phyloP scores from a whole-genome alignment of 2,329 filamentous ascomycete species.

The Claviceps purpurea region DNA sequence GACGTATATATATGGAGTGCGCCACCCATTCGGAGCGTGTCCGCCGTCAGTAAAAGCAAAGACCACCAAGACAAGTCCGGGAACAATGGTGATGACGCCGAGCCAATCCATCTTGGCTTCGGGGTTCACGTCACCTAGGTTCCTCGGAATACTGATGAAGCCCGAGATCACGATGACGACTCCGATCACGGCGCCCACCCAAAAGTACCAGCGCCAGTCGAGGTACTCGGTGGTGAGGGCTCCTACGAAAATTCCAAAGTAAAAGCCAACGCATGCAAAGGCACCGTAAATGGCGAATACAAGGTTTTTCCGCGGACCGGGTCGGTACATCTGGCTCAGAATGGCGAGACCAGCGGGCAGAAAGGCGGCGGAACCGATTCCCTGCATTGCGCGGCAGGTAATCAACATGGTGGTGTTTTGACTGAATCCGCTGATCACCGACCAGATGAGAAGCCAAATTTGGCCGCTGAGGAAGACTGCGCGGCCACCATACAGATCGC shows the following conservation, averaged over 20 bases:
- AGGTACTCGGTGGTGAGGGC: constrained; percentile 48
- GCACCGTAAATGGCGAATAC: constrained; percentile 48
- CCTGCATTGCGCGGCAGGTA: constrained; percentile 60
- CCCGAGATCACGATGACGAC: constrained; percentile 34
- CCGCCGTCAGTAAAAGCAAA: constrained; percentile 64
- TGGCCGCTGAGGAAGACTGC: constrained; percentile 46
- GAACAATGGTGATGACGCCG: constrained; percentile 46
- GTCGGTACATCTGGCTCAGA: constrained; percentile 55
- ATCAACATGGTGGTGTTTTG: constrained; percentile 56
- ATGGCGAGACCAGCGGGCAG: constrained; percentile 55
- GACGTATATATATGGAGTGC: constrained; percentile 57
- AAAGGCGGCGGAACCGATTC: constrained; percentile 59
- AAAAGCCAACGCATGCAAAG: constrained; percentile 46
- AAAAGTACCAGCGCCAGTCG: constrained; percentile 59
- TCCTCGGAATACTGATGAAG: constrained; percentile 25
- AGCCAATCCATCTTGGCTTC: constrained; percentile 51
- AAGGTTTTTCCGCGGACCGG: constrained; percentile 58
- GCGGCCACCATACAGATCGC: constrained; percentile 51
- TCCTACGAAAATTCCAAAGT: constrained; percentile 53
- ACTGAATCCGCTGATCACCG: constrained; percentile 56
- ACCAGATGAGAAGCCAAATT: constrained; percentile 55
- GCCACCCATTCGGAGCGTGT: constrained; percentile 56
- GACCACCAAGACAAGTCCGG: constrained; percentile 54
- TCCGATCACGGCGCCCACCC: constrained; percentile 37
- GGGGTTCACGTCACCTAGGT: constrained; percentile 14